Evolutionary conservation across 1,139 yeast genomes (phyloP), one percentile per base, ranked within the genome.

Genomic region (Chernovozyma aurita): DNA sequence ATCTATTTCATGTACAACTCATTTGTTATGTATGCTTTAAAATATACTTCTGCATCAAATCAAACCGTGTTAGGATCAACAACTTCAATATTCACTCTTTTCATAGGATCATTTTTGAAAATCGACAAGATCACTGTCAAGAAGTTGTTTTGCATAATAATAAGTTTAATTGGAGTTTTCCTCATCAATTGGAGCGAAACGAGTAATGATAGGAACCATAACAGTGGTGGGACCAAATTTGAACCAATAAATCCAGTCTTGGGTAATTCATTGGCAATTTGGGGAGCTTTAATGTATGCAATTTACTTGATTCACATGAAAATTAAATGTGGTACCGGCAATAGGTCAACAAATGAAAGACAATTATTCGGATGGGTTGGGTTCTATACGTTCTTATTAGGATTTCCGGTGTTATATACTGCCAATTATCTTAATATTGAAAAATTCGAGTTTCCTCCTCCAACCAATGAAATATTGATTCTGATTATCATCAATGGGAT

Each of bases 21-120:
- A 3, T 55, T 61, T 33, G 70, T 60, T 4, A 61, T 74, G 55
- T 39, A 56, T 9, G 58, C 75, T 7, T 57, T 76, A 34, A 61
- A 63, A 44, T 76, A 60, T 45, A 76, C 81, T 0, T 65, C 76
- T 4, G 78, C 80, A 0, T 70, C 79, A 18, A 73, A 72, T 44
- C 75, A 67, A 47, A 72, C 79, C 0, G 72, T 75, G 3, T 50
- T 76, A 22, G 65, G 78, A 3, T 67, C 79, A 6, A 65, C 78
- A 0, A 67, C 79, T 1, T 70, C 80, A 4, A 62, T 73, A 3
- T 76, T 74, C 49, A 71, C 80, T 0, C 55, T 76, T 26, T 45
- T 73, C 9, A 55, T 73, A 16, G 77, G 80, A 0, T 59, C 55
- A 1, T 28, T 55, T 9, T 48, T 65, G 20, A 59, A 59, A 18